Conservation (phyloP, 208 protist genomes). For the Trichomonas tenax region DNA sequence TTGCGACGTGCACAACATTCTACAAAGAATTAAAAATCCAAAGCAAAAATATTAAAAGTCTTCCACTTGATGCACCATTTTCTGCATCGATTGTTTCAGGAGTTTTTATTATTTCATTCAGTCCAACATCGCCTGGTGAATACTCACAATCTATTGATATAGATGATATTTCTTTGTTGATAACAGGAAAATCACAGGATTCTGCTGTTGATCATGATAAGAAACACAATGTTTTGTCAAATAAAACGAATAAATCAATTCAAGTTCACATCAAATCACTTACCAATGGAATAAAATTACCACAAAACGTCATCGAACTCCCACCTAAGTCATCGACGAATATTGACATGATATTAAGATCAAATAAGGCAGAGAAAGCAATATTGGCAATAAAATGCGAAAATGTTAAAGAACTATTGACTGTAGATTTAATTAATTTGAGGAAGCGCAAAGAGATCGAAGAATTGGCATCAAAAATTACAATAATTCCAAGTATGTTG, state of each 20-base stretch:
- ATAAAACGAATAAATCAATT: not conserved
- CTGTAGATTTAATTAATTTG: not conserved
- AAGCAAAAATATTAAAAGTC: not conserved
- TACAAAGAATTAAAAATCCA: not conserved
- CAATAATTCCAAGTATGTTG: not conserved
- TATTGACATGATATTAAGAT: not conserved
- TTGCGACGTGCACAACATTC: not conserved
- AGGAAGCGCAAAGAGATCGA: not conserved
- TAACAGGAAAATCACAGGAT: not conserved
- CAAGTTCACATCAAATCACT: not conserved
- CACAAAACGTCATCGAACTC: not conserved
- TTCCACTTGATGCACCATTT: not conserved
- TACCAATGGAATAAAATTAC: not conserved
- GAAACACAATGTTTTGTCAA: not conserved
- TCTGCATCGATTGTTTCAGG: not conserved
- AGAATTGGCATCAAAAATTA: not conserved
- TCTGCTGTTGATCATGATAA: not conserved
- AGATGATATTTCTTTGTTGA: not conserved
- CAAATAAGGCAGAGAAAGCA: not conserved
- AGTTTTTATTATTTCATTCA: not conserved
- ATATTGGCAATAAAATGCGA: not conserved
- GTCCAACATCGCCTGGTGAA: not conserved
- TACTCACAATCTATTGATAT: not conserved
- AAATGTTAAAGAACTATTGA: not conserved
- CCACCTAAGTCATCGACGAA: not conserved